Base-by-base conservation (phyloP, 495 filamentous ascomycete species). In the Aspergillus diversus region DNA sequence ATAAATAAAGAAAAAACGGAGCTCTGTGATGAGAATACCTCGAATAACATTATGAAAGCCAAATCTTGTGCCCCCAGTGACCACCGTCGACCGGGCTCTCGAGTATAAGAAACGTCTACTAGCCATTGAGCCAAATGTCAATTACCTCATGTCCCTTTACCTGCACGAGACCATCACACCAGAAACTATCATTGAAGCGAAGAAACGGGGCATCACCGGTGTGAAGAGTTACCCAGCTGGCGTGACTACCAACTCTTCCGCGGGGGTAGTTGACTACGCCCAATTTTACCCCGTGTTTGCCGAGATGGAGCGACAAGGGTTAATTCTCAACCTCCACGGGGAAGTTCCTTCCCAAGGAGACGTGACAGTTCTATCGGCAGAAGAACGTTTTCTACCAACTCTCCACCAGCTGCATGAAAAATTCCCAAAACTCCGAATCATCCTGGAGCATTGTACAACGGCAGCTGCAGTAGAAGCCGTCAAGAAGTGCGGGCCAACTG, bases 131-230 rank as follows among this genome's bases (percentile, higher is more conserved):
- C 88, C 89, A 0, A 82, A 84, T 39, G 88, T 97, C 48, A 87
- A 83, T 59, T 97, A 87, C 70, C 84, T 97, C 59, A 96, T 97
- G 93, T 90, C 92, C 5, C 82, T 97, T 32, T 97, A 95, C 72
- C 85, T 96, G 39, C 88, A 92, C 69, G 82, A 89, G 50, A 84
- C 79, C 33, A 84, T 97, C 54, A 96, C 90, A 4, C 90, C 93
- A 6, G 89, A 90, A 37, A 86, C 86, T 12, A 92, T 97, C 60
- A 81, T 83, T 49, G 86, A 90, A 66, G 92, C 92, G 32, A 88
- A 87, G 69, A 72, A 79, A 72, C 73, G 75, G 33, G 78, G 78
- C 13, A 73, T 83, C 60, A 73, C 77, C 21, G 76, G 80, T 57
- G 78, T 82, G 58, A 82, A 93, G 72, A 80, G 81, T 57, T 91